These are phyloP conservation scores for Diaporthe amygdali DNA, from an alignment of 2,329 filamentous ascomycete genomes.

Conservation along the genomic window DNA sequence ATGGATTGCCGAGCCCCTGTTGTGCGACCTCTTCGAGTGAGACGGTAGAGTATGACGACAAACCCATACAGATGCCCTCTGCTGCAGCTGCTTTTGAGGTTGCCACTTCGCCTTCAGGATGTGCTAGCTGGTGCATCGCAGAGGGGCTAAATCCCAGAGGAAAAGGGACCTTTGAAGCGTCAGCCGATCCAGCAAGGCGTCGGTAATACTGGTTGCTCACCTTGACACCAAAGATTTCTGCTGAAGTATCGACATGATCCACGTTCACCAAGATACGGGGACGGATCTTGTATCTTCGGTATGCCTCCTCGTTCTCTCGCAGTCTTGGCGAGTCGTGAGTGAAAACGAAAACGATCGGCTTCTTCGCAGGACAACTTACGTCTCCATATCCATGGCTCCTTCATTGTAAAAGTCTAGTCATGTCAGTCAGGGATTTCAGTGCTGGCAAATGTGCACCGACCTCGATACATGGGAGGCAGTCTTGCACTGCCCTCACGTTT, in stretches of 20 bases:
- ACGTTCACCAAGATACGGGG: conserved; percentile 51
- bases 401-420: conserved; percentile 59
- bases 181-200: not conserved
- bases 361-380: conserved; percentile 32
- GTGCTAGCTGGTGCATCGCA: conserved; percentile 58
- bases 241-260: conserved; percentile 41
- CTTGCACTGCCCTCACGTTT: conserved; percentile 43
- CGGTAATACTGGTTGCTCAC: not conserved
- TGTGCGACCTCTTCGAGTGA: conserved; percentile 51
- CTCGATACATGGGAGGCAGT: conserved; percentile 43
- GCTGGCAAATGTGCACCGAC: not conserved
- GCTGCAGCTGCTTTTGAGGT: conserved; percentile 52
- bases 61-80: conserved; percentile 49
- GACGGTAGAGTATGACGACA: conserved; percentile 52
- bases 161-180: conserved; percentile 40
- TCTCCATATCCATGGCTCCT: conserved; percentile 59
- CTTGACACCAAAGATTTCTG: conserved; percentile 48
- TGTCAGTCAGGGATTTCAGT: not conserved
- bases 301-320: conserved; percentile 59
- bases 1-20: conserved; percentile 44
- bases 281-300: conserved; percentile 53
- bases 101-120: conserved; percentile 56
- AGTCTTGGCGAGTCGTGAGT: conserved; percentile 33
- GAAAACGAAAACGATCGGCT: not conserved
- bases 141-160: conserved; percentile 60